Base-by-base conservation (phyloP, 805 yeast species). In the Wickerhamomyces chambardii region DNA sequence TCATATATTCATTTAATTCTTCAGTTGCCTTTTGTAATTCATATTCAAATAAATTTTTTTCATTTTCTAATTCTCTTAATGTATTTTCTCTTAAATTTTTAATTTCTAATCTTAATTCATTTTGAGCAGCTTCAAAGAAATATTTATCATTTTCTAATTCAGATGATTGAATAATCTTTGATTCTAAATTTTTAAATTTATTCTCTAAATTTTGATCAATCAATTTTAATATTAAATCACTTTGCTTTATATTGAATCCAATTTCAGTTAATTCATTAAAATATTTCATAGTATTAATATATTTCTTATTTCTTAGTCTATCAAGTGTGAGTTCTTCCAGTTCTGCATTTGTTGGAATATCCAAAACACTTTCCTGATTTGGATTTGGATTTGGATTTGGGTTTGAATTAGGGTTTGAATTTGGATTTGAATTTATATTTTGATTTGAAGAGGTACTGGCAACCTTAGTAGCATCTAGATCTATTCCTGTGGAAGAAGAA, bases 131-230 rank as follows among this genome's bases (percentile, higher is more conserved):
- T 52, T 87, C 90, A 55, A 86, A 89, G 12, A 92, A 59, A 51
- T 90, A 92, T 17, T 75, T 71, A 48, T 90, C 96, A 48, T 89
- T 90, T 43, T 89, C 95, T 14, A 86, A 60, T 45, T 86, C 95
- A 41, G 76, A 75, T 19, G 59, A 58, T 17, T 66, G 64, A 15
- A 66, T 52, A 15, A 56, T 50, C 28, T 53, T 49, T 3, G 55
- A 58, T 19, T 56, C 47, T 17, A 63, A 39, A 27, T 54, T 47
- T 7, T 48, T 45, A 27, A 67, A 45, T 15, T 59, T 53, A 7
- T 46, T 46, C 6, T 54, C 45, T 17, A 68, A 39, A 41, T 62
- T 48, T 17, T 58, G 58, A 19, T 60, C 56, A 21, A 68, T 53
- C 6, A 66, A 45, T 12, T 62, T 58, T 52, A 84, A 64, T 5